Base-by-base conservation (phyloP, 2,329 filamentous ascomycete species). In the Colletotrichum lindemuthianum region DNA sequence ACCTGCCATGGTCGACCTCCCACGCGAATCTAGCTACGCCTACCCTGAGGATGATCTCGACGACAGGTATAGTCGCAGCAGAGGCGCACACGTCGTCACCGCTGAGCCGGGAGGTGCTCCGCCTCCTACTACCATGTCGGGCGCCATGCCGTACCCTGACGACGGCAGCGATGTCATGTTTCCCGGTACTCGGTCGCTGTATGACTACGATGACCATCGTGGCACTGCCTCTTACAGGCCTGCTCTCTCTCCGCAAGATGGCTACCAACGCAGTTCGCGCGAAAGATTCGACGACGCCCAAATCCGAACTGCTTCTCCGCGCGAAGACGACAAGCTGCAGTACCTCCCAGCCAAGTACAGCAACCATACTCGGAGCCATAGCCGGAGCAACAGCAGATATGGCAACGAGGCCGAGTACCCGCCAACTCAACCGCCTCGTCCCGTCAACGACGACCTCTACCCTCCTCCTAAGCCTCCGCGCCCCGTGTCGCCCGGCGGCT, bases 301-400 rank as follows among this genome's bases (percentile, higher is more conserved):
- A 2, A 71, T 72, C 12, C 66, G 67, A n/a, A 56, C 53, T 7
- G 53, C 61, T 13, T 63, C 69, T 8, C 63, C 61, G 11, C 65
- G 66, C 47, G 73, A 74, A 15, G 75, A 79, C 9, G 75, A 80
- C 54, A 77, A 74, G 68, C 71, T 84, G 50, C 78, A 79, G 60
- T 82, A 77, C 68, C 72, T 84, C 41, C 82, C 82, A 1, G 77
- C 79, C 66, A 85, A 84, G 69, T 84, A 85, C 67, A 77, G 77
- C 69, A 74, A 44, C 12, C 60, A 59, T n/a, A 43, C 37, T 24
- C 49, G 49, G 34, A 52, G 15, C 41, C 76, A 56, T 72, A 75
- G 60, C 75, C 77, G 43, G 47, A 72, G 44, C 57, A 65, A 49
- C 66, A 67, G 63, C 66, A 60, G 57, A 60, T 68, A 53, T 33